Evolutionary conservation across 2,329 filamentous ascomycete species (phyloP).

Genomic region (Talaromyces sp.): DNA sequence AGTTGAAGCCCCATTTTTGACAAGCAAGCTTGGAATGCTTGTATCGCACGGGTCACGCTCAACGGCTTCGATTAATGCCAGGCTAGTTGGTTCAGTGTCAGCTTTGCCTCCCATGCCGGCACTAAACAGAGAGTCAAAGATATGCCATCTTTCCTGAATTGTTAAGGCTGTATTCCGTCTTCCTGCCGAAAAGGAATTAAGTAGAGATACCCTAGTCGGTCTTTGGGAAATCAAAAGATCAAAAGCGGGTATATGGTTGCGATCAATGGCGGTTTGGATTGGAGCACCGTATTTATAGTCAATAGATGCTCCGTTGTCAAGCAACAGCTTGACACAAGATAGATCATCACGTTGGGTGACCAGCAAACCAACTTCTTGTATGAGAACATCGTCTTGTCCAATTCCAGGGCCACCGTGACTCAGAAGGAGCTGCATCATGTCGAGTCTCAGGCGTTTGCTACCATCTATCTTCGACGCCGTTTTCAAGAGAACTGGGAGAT

Average conservation of each 20-base stretch:
- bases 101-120: neutral
- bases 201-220: neutral
- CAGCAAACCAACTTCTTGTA: neutral
- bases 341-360: neutral
- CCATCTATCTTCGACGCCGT: neutral
- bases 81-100: neutral
- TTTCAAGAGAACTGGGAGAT: neutral
- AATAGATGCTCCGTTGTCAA: neutral
- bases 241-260: neutral
- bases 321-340: neutral
- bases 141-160: neutral
- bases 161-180: neutral
- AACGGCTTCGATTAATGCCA: slow-evolving; percentile 14
- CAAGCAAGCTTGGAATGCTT: slow-evolving; percentile 44
- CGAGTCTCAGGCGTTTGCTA: neutral
- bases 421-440: neutral
- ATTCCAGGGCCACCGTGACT: neutral
- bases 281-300: neutral
- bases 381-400: slow-evolving; percentile 3
- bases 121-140: slow-evolving; percentile 1
- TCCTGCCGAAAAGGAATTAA: neutral
- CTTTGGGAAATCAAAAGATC: neutral
- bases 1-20: slow-evolving; percentile 49
- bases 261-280: neutral
- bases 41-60: slow-evolving; percentile 12